phyloP scores from a whole-genome alignment of 1,284 basidiomycete species.

The Schizopora paradoxa region DNA sequence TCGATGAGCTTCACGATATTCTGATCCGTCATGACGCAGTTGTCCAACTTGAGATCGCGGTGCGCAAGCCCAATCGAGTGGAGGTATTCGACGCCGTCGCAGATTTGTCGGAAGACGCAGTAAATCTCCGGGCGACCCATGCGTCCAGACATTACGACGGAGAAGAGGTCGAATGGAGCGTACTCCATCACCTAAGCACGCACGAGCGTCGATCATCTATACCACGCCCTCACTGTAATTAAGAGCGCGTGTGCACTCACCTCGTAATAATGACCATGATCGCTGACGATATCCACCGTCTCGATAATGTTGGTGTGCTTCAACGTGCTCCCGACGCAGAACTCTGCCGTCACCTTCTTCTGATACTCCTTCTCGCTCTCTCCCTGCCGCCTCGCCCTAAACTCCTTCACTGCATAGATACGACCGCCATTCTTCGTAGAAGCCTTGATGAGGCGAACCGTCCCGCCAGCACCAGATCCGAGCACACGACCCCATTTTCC shows the following conservation, averaged over 20 bases:
- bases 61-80: constrained; percentile 97
- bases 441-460: constrained; percentile 93
- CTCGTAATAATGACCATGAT: constrained; percentile 98
- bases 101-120: constrained; percentile 98
- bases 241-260: constrained; percentile 37
- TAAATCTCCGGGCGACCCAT: constrained; percentile 98
- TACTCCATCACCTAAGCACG: constrained; percentile 91
- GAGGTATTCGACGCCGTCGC: constrained; percentile 96
- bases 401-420: constrained; percentile 97
- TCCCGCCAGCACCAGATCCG: constrained; percentile 95
- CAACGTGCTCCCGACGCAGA: constrained; percentile 93
- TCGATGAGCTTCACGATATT: constrained; percentile 99
- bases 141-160: constrained; percentile 98
- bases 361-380: constrained; percentile 97
- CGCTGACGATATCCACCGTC: constrained; percentile 97
- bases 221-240: constrained; percentile 9
- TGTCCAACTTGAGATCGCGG: constrained; percentile 98
- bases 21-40: constrained; percentile 94
- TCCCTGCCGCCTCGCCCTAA: constrained; percentile 81
- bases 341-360: constrained; percentile 98
- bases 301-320: constrained; percentile 97
- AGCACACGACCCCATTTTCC: constrained; percentile 98
- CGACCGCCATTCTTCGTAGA: constrained; percentile 71
- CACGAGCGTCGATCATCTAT: constrained; percentile 14
- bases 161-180: constrained; percentile 97